A percentile compares a stretch with the other conserved stretches of the same genome.
Evolutionary conservation across 1,284 basidiomycete genomes (phyloP).

Genomic region (Pisolithus thermaeus): DNA sequence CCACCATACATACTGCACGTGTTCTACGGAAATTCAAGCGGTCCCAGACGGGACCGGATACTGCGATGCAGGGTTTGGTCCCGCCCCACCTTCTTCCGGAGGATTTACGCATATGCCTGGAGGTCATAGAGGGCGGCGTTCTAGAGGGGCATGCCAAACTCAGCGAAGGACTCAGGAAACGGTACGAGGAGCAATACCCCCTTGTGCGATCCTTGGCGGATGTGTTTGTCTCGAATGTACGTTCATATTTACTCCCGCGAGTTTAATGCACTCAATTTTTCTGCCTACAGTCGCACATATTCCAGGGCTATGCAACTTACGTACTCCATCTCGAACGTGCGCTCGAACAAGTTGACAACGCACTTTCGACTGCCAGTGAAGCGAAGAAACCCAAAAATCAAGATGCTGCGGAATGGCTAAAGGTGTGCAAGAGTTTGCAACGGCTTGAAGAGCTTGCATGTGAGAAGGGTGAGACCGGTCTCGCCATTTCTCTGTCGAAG

Average conservation of each 20-base stretch:
- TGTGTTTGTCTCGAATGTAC: conserved; percentile 87
- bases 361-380: conserved; percentile 55
- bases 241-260: conserved; percentile 28
- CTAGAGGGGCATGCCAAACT: conserved; percentile 83
- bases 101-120: conserved; percentile 78
- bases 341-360: conserved; percentile 79
- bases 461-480: conserved; percentile 86
- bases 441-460: conserved; percentile 75
- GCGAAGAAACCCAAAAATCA: conserved; percentile 76
- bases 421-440: conserved; percentile 65
- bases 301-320: conserved; percentile 88
- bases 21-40: conserved; percentile 66
- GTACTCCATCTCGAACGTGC: conserved; percentile 89
- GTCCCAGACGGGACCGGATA: conserved; percentile 47
- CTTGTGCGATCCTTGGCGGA: conserved; percentile 88
- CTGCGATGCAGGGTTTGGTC: conserved; percentile 46
- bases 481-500: conserved; percentile 92
- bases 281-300: conserved; percentile 74
- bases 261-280: conserved; percentile 11
- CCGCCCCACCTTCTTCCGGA: conserved; percentile 78
- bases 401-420: conserved; percentile 71
- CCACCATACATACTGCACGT: conserved; percentile 35
- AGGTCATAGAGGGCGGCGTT: conserved; percentile 79
- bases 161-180: conserved; percentile 73
- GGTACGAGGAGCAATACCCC: conserved; percentile 91